Conservation (phyloP, 2,329 filamentous ascomycete species). For the Penicillium italicum region DNA sequence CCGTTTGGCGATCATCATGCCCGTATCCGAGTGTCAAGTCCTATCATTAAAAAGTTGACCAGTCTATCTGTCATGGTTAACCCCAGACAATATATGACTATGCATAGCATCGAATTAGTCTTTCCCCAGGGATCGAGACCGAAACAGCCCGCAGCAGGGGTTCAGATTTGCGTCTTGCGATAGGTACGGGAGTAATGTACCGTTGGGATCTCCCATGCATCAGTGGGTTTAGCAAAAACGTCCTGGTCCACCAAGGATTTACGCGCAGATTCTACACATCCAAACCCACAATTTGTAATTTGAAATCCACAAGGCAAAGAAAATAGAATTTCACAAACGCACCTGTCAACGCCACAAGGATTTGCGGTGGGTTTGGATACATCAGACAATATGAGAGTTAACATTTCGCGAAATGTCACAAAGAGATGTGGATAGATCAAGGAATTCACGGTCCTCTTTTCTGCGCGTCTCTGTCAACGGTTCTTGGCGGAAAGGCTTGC, state of each 20-base stretch:
- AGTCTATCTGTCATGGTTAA: constrained; percentile 11
- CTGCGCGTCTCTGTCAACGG: constrained; percentile 7
- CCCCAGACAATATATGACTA: constrained; percentile 7
- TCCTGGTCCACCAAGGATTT: constrained; percentile 3
- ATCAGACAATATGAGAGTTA: constrained; percentile 9
- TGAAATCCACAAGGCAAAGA: neutral
- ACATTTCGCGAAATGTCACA: constrained; percentile 2
- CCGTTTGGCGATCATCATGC: constrained; percentile 24
- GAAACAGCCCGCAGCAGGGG: constrained; percentile 3
- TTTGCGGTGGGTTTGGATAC: constrained; percentile 14
- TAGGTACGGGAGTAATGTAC: neutral
- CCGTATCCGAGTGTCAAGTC: constrained; percentile 10
- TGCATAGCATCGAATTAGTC: constrained; percentile 7
- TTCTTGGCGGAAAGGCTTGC: constrained; percentile 1
- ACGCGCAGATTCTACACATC: constrained; percentile 1
- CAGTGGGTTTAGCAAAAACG: constrained; percentile 1
- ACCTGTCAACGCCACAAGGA: constrained; percentile 8
- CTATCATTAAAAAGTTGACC: constrained; percentile 4
- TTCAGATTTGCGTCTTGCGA: neutral
- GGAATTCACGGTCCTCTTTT: constrained; percentile 7
- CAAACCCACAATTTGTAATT: constrained; percentile 1
- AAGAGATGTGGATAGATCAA: constrained; percentile 12
- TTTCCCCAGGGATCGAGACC: constrained; percentile 1
- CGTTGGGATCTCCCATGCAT: constrained; percentile 13
- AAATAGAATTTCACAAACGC: constrained; percentile 1